These are phyloP conservation scores for Sugiyamaella japonica DNA, from an alignment of 1,139 yeast species.

Conservation along the genomic window DNA sequence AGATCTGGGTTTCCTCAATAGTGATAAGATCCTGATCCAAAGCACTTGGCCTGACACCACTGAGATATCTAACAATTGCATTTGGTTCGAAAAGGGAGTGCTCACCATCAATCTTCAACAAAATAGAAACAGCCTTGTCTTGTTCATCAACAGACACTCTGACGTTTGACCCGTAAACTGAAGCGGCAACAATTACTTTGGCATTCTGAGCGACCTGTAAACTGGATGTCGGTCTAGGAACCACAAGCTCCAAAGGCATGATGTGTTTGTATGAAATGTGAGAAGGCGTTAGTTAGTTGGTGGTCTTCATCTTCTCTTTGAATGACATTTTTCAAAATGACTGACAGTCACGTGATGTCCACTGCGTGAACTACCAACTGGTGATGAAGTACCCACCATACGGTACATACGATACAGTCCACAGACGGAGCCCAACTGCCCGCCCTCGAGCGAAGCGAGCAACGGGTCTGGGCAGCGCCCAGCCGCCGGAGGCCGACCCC, in stretches of 20 bases:
- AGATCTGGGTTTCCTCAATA: constrained; percentile 32
- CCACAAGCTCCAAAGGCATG: constrained; percentile 23
- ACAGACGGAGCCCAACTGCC: too few species aligned
- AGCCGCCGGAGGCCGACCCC: constrained; percentile 4
- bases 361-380: too few species aligned
- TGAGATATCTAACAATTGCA: constrained; percentile 61
- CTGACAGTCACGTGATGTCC: too few species aligned
- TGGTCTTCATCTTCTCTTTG: too few species aligned
- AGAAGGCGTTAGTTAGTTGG: too few species aligned
- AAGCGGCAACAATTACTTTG: constrained; percentile 30
- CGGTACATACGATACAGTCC: too few species aligned
- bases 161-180: constrained; percentile 21
- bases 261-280: background rate
- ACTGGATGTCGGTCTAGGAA: constrained; percentile 28
- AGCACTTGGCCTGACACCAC: constrained; percentile 30
- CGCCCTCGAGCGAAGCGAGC: constrained; percentile 1
- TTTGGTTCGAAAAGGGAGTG: constrained; percentile 64
- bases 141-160: constrained; percentile 9
- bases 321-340: too few species aligned
- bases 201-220: constrained; percentile 28
- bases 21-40: constrained; percentile 28
- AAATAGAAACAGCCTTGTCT: background rate
- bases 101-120: constrained; percentile 22
- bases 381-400: too few species aligned
- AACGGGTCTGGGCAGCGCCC: background rate